phyloP scores from a whole-genome alignment of 768 basidiomycete species.

The Pleurotus tuoliensis region DNA sequence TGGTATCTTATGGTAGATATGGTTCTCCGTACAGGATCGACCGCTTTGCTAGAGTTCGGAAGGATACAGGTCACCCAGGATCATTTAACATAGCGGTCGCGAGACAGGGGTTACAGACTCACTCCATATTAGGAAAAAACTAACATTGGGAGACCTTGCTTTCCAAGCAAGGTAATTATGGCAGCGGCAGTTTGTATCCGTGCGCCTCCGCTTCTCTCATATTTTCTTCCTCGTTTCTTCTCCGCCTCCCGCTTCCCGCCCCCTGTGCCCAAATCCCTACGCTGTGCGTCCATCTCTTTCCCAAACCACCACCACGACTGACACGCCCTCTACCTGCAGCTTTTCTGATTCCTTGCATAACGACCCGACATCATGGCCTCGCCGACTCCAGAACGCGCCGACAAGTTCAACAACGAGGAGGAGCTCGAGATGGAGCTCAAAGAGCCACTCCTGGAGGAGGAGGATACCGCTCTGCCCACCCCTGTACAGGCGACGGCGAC shows the following conservation, averaged over 20 bases:
- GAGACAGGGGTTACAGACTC: too few species aligned
- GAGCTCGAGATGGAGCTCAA: conserved; percentile 10
- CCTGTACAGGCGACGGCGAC: conserved; percentile 43
- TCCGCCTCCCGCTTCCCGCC: background rate
- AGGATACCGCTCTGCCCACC: conserved; percentile 41
- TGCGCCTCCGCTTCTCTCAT: background rate
- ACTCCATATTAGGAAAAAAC: too few species aligned
- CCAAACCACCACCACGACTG: background rate
- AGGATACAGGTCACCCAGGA: too few species aligned
- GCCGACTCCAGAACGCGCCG: background rate
- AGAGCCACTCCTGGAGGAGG: conserved; percentile 7
- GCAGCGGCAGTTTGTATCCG: background rate
- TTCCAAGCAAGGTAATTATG: background rate
- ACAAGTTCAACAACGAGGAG: conserved; percentile 11
- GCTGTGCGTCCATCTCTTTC: background rate
- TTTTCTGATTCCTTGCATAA: background rate
- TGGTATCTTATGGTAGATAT: too few species aligned
- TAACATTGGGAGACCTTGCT: too few species aligned
- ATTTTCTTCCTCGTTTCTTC: background rate
- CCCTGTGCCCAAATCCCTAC: background rate
- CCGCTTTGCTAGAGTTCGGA: too few species aligned
- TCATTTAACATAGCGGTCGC: too few species aligned
- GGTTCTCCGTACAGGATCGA: too few species aligned
- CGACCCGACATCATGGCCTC: conserved; percentile 1
- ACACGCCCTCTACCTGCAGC: background rate